These are phyloP conservation scores for Colletotrichum sp. DNA, from an alignment of 2,329 filamentous ascomycete genomes.

Conservation along the genomic window DNA sequence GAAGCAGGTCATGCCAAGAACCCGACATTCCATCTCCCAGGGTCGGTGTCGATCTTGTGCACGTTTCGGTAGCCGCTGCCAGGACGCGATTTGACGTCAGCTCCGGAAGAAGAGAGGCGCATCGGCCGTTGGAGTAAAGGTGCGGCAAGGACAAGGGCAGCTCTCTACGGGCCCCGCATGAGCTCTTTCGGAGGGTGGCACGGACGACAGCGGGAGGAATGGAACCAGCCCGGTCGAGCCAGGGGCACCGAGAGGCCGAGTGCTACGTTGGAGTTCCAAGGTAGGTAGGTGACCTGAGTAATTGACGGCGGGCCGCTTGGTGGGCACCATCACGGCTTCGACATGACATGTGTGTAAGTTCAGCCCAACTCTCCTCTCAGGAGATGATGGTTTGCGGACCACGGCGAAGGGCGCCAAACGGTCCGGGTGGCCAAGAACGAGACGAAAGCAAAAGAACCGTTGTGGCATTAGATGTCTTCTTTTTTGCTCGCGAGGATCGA, in stretches of 20 bases:
- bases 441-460: not conserved
- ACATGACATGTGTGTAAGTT: not conserved
- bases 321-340: not conserved
- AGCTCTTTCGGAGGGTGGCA: slow-evolving; percentile 14
- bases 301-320: not conserved
- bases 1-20: not conserved
- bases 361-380: not conserved
- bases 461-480: not conserved
- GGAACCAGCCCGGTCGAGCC: slow-evolving; percentile 2
- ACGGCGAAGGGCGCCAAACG: not conserved
- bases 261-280: not conserved
- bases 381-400: not conserved
- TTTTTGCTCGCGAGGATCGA: not conserved
- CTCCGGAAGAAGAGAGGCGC: not conserved
- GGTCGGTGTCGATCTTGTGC: not conserved
- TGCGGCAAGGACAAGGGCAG: slow-evolving; percentile 13
- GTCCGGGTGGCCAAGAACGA: not conserved
- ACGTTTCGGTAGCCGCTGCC: not conserved
- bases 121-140: not conserved
- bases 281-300: not conserved
- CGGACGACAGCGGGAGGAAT: slow-evolving; percentile 11
- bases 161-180: slow-evolving; percentile 10
- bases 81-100: not conserved
- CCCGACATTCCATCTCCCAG: not conserved
- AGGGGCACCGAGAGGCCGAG: slow-evolving; percentile 8